These are phyloP conservation scores for Globisporangium yorkense DNA, from an alignment of 352 stramenopile species.

Conservation along the genomic window DNA sequence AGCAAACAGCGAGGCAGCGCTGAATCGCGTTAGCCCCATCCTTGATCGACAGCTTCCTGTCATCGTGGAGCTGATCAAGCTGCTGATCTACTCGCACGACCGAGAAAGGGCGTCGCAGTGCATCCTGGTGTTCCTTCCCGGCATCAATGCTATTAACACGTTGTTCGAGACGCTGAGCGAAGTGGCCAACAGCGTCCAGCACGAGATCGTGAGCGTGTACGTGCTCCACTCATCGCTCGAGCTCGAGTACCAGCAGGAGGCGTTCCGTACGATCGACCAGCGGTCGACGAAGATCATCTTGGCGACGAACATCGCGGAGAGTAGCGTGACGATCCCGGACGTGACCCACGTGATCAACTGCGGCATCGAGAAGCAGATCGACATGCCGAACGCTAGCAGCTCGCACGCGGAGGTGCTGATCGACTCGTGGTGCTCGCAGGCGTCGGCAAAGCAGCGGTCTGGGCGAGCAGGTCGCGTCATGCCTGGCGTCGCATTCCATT, in stretches of 20 bases:
- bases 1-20: conserved; percentile 45
- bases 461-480: conserved; percentile 91
- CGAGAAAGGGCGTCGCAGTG: conserved; percentile 38
- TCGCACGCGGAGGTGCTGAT: conserved; percentile 70
- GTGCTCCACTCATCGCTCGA: conserved; percentile 72
- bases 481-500: conserved; percentile 88
- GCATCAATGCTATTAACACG: conserved; percentile 90
- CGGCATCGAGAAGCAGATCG: conserved; percentile 80
- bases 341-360: conserved; percentile 89
- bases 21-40: conserved; percentile 44
- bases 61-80: conserved; percentile 49
- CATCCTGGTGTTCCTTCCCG: conserved; percentile 96
- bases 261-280: conserved; percentile 42
- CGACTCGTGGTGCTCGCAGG: conserved; percentile 92
- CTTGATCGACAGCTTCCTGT: conserved; percentile 59
- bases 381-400: conserved; percentile 66
- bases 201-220: conserved; percentile 36
- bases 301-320: conserved; percentile 96
- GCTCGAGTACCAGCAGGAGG: conserved; percentile 67
- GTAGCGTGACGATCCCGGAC: conserved; percentile 94
- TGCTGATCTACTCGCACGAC: conserved; percentile 42
- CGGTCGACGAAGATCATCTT: conserved; percentile 91
- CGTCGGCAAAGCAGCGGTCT: conserved; percentile 80
- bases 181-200: conserved; percentile 12
- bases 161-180: conserved; percentile 72